Conservation (phyloP, 1,284 basidiomycete genomes). For the Paramarasmius palmivorus region DNA sequence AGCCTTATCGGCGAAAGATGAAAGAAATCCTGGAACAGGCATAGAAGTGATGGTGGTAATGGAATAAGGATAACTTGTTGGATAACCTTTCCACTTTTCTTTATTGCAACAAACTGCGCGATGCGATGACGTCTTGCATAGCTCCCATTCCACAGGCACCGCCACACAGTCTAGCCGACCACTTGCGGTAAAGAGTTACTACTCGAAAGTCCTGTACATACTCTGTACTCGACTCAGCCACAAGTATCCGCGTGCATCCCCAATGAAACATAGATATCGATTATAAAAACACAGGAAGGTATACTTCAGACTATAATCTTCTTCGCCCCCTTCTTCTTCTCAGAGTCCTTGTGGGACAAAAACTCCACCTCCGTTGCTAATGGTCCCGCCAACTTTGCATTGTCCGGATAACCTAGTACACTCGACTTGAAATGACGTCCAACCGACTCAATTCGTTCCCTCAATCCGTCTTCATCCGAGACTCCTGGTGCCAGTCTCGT, state of each 20-base stretch:
- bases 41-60: constrained; percentile 35
- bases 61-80: constrained; percentile 13
- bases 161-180: too few relatives aligned
- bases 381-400: constrained; percentile 76
- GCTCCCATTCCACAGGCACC: too few relatives aligned
- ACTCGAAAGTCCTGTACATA: too few relatives aligned
- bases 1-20: constrained; percentile 71
- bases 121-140: neutral
- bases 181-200: too few relatives aligned
- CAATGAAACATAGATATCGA: constrained; percentile 10
- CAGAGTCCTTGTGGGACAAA: constrained; percentile 91
- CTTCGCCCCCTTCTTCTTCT: constrained; percentile 87
- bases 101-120: constrained; percentile 1
- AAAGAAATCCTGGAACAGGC: constrained; percentile 60
- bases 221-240: too few relatives aligned
- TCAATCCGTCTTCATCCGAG: constrained; percentile 56
- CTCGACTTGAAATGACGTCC: constrained; percentile 87
- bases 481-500: constrained; percentile 77
- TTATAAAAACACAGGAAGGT: constrained; percentile 19
- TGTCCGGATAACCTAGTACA: constrained; percentile 81
- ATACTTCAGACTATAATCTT: constrained; percentile 63
- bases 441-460: constrained; percentile 69
- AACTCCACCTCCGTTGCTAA: constrained; percentile 94
- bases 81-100: constrained; percentile 1
- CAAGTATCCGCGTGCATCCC: neutral